Evolutionary conservation across 148 eudicot genomes (phyloP).

Genomic region (Mesembryanthemum crystallinum): DNA sequence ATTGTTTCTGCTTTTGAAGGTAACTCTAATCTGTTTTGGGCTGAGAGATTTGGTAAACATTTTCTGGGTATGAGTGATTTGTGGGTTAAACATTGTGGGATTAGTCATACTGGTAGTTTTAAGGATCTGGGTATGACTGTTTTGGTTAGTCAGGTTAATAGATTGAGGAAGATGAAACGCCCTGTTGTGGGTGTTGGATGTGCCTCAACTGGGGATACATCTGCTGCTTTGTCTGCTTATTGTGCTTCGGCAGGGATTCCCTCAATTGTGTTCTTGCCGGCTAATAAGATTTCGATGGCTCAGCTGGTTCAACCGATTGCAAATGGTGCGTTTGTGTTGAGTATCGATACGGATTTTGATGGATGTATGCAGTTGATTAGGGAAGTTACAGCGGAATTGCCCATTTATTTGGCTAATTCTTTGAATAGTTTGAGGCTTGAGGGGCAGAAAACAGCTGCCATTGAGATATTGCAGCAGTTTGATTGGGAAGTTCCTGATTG

Average conservation of each 20-base stretch:
- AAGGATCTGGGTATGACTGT: conserved; percentile 95
- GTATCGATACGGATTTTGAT: conserved; percentile 66
- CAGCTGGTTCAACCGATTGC: conserved; percentile 93
- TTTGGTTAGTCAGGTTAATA: conserved; percentile 79
- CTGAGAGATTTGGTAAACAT: conserved; percentile 79
- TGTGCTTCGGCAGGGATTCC: conserved; percentile 95
- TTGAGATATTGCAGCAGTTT: conserved; percentile 90
- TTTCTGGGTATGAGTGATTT: conserved; percentile 80
- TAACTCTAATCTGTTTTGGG: conserved; percentile 85
- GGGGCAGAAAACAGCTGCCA: conserved; percentile 78
- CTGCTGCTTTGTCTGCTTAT: conserved; percentile 87
- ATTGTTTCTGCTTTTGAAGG: conserved; percentile 77
- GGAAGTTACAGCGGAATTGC: conserved; percentile 80
- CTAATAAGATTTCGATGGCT: conserved; percentile 68
- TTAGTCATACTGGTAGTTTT: conserved; percentile 85
- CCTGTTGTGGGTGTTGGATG: conserved; percentile 90
- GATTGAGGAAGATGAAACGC: conserved; percentile 68
- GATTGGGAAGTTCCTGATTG: conserved; percentile 98
- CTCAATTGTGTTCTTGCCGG: conserved; percentile 74
- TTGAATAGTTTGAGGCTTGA: conserved; percentile 77
- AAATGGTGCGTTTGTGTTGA: conserved; percentile 72
- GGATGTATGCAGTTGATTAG: conserved; percentile 92
- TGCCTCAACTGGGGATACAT: conserved; percentile 87
- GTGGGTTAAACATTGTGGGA: conserved; percentile 96
- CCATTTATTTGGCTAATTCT: conserved; percentile 79